These are phyloP conservation scores for Pyrus hybrid DNA, from an alignment of 331 rosid genomes.

Conservation along the genomic window DNA sequence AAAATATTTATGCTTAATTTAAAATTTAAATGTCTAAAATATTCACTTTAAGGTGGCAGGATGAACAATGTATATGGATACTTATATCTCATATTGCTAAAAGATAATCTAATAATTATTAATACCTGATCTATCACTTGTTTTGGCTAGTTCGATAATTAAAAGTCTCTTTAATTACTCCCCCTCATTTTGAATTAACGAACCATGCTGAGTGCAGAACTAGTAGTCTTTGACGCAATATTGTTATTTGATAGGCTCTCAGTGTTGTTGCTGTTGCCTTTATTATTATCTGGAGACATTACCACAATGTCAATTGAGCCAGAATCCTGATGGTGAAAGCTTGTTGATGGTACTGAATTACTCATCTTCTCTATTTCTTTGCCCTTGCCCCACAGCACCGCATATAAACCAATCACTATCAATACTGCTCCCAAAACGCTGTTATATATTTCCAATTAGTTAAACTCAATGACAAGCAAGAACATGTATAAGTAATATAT, in stretches of 20 bases:
- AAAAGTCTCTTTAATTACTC: neutral
- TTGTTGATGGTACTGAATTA: neutral
- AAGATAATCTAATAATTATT: too few relatives aligned
- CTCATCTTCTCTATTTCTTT: slow-evolving; percentile 3
- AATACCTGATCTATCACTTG: neutral
- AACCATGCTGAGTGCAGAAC: neutral
- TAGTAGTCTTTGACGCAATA: neutral
- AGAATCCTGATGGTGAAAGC: neutral
- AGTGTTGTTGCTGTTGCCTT: neutral
- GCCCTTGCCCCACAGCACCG: slow-evolving; percentile 7
- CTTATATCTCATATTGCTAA: neutral
- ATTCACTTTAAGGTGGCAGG: neutral
- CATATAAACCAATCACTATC: neutral
- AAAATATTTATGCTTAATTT: neutral
- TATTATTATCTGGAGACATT: neutral
- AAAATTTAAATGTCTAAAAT: neutral
- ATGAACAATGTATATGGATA: neutral
- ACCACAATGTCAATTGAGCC: neutral
- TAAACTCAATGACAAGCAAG: too few relatives aligned
- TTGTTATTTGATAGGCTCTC: neutral
- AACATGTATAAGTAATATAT: too few relatives aligned
- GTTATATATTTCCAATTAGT: neutral
- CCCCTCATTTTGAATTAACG: neutral
- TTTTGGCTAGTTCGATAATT: neutral
- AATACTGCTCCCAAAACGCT: slow-evolving; percentile 8